Conservation (phyloP, 352 stramenopile genomes). For the Phytophthora constricta region DNA sequence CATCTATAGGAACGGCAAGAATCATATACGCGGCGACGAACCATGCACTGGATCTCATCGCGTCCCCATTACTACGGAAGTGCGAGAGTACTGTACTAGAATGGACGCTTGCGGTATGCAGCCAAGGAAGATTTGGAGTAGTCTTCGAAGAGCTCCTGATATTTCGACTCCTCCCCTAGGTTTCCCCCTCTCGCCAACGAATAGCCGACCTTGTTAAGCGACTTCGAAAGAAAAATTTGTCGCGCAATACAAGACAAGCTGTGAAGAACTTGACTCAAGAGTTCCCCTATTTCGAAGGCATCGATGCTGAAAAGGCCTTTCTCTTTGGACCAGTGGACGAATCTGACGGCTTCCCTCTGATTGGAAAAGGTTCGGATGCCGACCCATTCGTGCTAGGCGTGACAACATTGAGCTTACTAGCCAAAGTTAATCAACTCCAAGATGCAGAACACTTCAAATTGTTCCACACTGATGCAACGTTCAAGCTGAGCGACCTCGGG, state of each 20-base stretch:
- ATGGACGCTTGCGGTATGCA: constrained; percentile 6
- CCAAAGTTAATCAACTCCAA: not conserved
- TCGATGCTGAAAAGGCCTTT: constrained; percentile 3
- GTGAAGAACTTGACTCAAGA: not conserved
- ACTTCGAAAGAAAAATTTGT: not conserved
- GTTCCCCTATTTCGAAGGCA: not conserved
- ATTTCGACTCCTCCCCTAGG: constrained; percentile 2
- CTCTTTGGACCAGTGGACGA: not conserved
- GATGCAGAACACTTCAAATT: not conserved
- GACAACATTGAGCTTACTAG: not conserved
- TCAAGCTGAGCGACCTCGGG: constrained; percentile 6
- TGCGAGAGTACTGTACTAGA: not conserved
- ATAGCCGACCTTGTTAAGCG: not conserved
- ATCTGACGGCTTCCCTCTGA: not conserved
- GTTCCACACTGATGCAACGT: constrained; percentile 14
- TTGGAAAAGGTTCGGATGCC: not conserved
- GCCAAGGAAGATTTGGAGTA: constrained; percentile 9
- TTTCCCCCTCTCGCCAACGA: not conserved
- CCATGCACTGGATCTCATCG: not conserved
- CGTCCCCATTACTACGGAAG: not conserved
- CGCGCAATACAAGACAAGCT: not conserved
- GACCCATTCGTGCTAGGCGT: not conserved
- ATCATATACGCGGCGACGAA: not conserved
- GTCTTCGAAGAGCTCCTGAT: not conserved
- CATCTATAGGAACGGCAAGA: not conserved